Base-by-base conservation (phyloP, 148 eudicot species). In the Fallopia convolvulus region DNA sequence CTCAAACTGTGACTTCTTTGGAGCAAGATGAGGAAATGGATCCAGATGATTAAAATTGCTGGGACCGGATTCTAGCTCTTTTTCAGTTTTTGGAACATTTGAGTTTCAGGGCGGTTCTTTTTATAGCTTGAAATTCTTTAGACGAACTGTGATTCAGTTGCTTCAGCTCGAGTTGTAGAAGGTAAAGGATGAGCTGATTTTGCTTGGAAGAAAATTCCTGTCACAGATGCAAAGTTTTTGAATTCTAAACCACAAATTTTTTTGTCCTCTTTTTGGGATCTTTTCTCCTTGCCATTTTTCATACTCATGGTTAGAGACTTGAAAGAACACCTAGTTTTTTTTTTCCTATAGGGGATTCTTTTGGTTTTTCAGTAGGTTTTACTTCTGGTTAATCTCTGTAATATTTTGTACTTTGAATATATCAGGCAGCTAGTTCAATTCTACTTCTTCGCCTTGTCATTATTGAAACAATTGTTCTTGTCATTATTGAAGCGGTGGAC, bases 21-120 rank as follows among this genome's bases (percentile, higher is more conserved):
- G 93, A 90, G 39, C 86, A 88, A 81, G 98, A 92, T 77, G 97
- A 90, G 81, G 95, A 90, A 85, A 89, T 92, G 98, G 98, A 94
- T 76, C 92, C 95, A 3, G 83, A 90, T 55, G 97, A 92, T 82
- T 92, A 89, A 82, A 72, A 72, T 15, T 6, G 17, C 14, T 39
- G 20, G 44, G 10, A 14, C 40, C 36, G 18, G 41, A 65, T 30
- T 23, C 36, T 30, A 30, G 41, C 40, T 30, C 70, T 10, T 26
- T 63, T 20, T 65, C 13, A 40, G 40, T 0, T 63, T 30, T 3
- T 30, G 15, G 36, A 26, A 14, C 72, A 66, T 41, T 41, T 33
- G 72, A 66, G 42, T 13, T 66, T 33, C 44, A 66, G 72, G 44
- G 44, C 32, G 42, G 42, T 41, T 32, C 72, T 2, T 15, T 17